Base-by-base conservation (phyloP, 192 early-diverging fungal species). In the Backusella mclennaniae region DNA sequence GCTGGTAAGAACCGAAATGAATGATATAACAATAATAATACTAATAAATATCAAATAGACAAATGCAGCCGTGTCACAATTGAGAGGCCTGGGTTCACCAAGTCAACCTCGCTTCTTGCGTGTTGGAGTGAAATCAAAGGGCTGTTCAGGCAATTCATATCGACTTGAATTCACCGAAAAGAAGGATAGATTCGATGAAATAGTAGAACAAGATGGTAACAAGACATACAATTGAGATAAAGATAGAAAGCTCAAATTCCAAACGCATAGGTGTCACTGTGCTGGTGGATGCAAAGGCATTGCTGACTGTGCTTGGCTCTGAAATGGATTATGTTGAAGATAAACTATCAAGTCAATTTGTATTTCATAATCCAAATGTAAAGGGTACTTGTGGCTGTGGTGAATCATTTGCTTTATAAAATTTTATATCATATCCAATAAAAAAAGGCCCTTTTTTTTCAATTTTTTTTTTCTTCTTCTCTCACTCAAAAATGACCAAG, bases 311-410 rank as follows among this genome's bases (percentile, higher is more conserved):
- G n/a, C 90, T 99, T 67, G 98, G 98, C 14, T 95, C 93, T 69
- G 98, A 99, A 78, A 98, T 99, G 96, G 98, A 99, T 85, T 98
- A 89, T 87, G 93, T 96, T 33, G 90, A 98, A 77, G 94, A 97
- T 69, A 92, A 90, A 80, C 85, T 99, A 72, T 93, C 94, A 1
- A 89, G 90, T 26, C 91, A 95, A 85, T 99, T 99, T 88, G 91
- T 98, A 7, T 99, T 99, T 83, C 91, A 93, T 74, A 99, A 99
- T 82, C 97, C 97, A 21, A 99, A 99, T 76, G 92, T 95, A 82
- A 98, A 98, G 86, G 96, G 94, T 75, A 90, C 90, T 69, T 98
- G 97, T 76, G 96, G 96, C 15, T 98, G 97, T 76, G 97, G 97
- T 75, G 89, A 94, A 85, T 94, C 92, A 73, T 97, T 98, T 85